These are phyloP conservation scores for Penicillium psychrosexuale DNA, from an alignment of 2,329 filamentous ascomycete species.

Conservation along the genomic window DNA sequence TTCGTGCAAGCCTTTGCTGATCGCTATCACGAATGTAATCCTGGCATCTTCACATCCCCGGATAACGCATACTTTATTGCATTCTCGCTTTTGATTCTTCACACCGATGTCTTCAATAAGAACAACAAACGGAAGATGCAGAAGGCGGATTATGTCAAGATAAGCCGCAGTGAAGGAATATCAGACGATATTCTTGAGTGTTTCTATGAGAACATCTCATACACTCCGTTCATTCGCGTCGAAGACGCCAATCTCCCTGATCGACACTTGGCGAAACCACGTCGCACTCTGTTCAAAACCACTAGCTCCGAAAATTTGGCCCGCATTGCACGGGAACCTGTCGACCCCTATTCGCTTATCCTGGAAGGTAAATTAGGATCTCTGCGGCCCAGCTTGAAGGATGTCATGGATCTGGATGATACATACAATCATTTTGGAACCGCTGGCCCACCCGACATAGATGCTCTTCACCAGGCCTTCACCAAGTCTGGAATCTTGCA, in stretches of 20 bases:
- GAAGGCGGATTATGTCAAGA: constrained; percentile 90
- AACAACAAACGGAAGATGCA: constrained; percentile 99
- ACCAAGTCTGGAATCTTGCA: constrained; percentile 89
- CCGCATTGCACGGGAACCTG: constrained; percentile 71
- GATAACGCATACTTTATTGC: constrained; percentile 98
- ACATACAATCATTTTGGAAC: constrained; percentile 85
- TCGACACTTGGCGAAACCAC: constrained; percentile 68
- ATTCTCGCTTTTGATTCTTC: constrained; percentile 91
- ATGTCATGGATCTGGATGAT: constrained; percentile 90
- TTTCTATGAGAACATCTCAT: constrained; percentile 98
- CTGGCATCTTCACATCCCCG: constrained; percentile 77
- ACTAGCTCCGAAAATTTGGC: constrained; percentile 62
- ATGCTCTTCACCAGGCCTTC: constrained; percentile 81
- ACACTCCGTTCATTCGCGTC: constrained; percentile 96
- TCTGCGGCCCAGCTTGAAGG: constrained; percentile 78
- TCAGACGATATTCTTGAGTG: constrained; percentile 89
- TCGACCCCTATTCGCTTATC: constrained; percentile 93
- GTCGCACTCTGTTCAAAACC: constrained; percentile 67
- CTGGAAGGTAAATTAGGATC: constrained; percentile 82
- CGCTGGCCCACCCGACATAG: constrained; percentile 70
- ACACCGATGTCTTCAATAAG: constrained; percentile 99
- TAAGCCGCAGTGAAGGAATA: constrained; percentile 87
- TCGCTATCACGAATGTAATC: constrained; percentile 96
- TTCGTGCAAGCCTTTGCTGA: constrained; percentile 93
- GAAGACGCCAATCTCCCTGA: constrained; percentile 78